Percentiles rank a stretch among this genome's conserved stretches.
Conservation (phyloP, 352 stramenopile species). For the Phytophthora tentaculata region DNA sequence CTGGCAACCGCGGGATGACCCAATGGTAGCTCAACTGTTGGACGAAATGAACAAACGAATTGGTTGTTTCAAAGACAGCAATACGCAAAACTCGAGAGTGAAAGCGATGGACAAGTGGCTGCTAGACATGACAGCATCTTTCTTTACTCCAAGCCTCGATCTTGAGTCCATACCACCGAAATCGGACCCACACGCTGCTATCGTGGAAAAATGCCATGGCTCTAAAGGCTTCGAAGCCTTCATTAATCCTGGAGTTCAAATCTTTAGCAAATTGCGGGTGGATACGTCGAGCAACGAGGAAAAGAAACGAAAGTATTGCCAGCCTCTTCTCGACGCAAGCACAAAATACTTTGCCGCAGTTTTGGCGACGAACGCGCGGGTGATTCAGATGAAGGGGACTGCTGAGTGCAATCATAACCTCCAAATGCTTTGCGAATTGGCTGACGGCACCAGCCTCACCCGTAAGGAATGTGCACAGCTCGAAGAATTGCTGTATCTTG, state of each 20-base stretch:
- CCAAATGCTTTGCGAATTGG: not conserved
- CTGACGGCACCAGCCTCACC: not conserved
- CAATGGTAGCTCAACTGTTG: constrained; percentile 8
- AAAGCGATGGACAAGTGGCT: constrained; percentile 10
- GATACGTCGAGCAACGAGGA: not conserved
- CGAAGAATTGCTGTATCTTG: constrained; percentile 18
- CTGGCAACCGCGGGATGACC: constrained; percentile 24
- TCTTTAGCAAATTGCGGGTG: not conserved
- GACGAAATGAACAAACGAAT: constrained; percentile 17
- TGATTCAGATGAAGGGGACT: not conserved
- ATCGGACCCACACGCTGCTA: not conserved
- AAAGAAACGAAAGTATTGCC: constrained; percentile 15
- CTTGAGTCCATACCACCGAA: constrained; percentile 21
- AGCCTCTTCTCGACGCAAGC: constrained; percentile 15
- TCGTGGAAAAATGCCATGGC: not conserved
- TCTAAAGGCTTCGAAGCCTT: not conserved
- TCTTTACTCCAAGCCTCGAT: constrained; percentile 20
- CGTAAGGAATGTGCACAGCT: constrained; percentile 16
- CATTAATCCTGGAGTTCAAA: not conserved
- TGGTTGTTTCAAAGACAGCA: constrained; percentile 20
- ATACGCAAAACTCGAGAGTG: not conserved
- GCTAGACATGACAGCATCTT: constrained; percentile 15
- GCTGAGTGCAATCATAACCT: constrained; percentile 1
- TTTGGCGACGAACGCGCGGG: not conserved
- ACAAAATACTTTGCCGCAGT: constrained; percentile 13